phyloP scores from a whole-genome alignment of 164 flowering plant genomes.

The Chimonanthus praecox region DNA sequence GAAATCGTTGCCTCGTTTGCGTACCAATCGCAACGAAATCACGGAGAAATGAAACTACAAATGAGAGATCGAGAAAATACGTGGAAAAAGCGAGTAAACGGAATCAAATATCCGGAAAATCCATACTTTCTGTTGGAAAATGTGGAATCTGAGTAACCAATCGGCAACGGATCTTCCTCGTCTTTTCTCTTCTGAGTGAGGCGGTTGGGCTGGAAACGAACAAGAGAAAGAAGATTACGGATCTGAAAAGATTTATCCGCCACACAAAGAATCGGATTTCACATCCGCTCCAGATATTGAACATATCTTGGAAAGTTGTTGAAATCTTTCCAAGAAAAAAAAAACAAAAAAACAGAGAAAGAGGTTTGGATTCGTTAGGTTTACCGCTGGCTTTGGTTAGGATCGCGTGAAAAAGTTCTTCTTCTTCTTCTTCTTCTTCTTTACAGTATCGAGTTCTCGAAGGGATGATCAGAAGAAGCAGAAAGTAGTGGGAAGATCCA shows the following conservation, averaged over 20 bases:
- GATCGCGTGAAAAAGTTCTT: conserved; percentile 5
- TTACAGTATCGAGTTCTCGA: not conserved
- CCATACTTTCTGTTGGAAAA: too few species aligned
- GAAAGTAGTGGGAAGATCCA: not conserved
- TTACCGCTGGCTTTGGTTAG: conserved; percentile 5
- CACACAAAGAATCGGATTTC: too few species aligned
- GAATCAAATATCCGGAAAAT: not conserved
- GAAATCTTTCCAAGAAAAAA: not conserved
- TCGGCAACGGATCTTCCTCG: too few species aligned
- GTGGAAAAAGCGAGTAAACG: not conserved
- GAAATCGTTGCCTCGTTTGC: not conserved
- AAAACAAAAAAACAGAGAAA: too few species aligned
- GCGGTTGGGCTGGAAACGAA: not conserved
- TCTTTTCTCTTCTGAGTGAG: not conserved
- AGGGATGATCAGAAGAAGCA: not conserved
- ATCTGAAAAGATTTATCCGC: not conserved
- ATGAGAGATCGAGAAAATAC: not conserved
- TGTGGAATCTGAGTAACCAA: too few species aligned
- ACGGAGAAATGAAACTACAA: not conserved
- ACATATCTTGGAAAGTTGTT: too few species aligned
- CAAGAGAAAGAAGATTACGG: not conserved
- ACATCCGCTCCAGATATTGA: not conserved
- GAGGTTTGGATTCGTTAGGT: not conserved
- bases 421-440: not conserved
- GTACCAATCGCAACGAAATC: not conserved